These are phyloP conservation scores for Scleroderma bovista DNA, from an alignment of 768 basidiomycete species.

Conservation along the genomic window DNA sequence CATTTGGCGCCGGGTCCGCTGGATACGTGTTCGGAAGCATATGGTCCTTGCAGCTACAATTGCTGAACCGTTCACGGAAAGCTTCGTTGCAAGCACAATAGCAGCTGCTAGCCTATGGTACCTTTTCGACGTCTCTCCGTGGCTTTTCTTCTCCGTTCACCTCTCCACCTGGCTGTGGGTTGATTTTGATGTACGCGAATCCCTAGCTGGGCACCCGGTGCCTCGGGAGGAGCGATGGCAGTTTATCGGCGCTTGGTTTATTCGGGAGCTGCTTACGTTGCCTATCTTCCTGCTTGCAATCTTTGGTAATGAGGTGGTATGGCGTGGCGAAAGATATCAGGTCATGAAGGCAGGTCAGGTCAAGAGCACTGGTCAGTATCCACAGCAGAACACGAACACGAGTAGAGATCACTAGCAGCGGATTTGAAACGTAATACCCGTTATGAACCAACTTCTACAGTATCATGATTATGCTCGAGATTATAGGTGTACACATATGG, in stretches of 20 bases:
- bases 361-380: constrained; percentile 23
- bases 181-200: constrained; percentile 78
- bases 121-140: constrained; percentile 45
- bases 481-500: constrained; percentile 26
- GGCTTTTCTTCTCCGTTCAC: constrained; percentile 55
- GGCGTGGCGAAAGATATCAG: constrained; percentile 80
- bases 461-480: constrained; percentile 24
- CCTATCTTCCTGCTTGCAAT: constrained; percentile 88
- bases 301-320: constrained; percentile 73
- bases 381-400: constrained; percentile 8
- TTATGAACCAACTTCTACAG: constrained; percentile 21
- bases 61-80: constrained; percentile 91
- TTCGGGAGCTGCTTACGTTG: constrained; percentile 76
- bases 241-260: constrained; percentile 75
- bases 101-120: constrained; percentile 49
- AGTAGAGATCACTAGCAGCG: constrained; percentile 11
- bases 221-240: constrained; percentile 41
- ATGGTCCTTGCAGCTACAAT: constrained; percentile 88
- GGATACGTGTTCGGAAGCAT: constrained; percentile 94
- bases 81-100: constrained; percentile 62
- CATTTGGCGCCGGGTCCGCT: constrained; percentile 83
- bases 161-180: constrained; percentile 66
- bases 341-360: constrained; percentile 74
- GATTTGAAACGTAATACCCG: constrained; percentile 3
- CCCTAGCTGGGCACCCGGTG: constrained; percentile 64